These are phyloP conservation scores for Suaeda aralocaspica DNA, from an alignment of 148 eudicot species.

Conservation along the genomic window DNA sequence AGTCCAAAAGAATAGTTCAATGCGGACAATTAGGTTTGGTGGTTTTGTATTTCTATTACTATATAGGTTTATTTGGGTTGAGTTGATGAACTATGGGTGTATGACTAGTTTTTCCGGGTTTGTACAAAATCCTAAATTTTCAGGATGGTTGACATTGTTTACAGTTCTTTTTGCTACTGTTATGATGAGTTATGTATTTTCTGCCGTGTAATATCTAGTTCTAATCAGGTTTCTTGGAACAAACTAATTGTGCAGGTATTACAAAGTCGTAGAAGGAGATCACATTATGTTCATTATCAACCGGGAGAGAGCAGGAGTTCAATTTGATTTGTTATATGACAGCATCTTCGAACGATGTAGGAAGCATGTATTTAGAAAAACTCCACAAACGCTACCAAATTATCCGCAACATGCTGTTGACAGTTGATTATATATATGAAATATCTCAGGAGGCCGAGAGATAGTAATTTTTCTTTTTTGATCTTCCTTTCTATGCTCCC, in stretches of 20 bases:
- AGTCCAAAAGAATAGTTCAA: too few relatives aligned
- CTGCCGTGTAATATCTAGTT: too few relatives aligned
- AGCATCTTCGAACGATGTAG: conserved; percentile 89
- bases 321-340: conserved; percentile 85
- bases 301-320: conserved; percentile 83
- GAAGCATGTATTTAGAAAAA: conserved; percentile 70
- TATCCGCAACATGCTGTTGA: conserved; percentile 28
- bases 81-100: too few relatives aligned
- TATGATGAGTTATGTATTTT: too few relatives aligned
- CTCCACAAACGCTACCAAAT: conserved; percentile 61
- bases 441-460: conserved; percentile 4
- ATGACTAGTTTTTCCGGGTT: too few relatives aligned
- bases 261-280: conserved; percentile 86
- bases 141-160: too few relatives aligned
- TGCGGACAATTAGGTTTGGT: too few relatives aligned
- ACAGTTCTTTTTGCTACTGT: too few relatives aligned
- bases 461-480: conserved; percentile 6
- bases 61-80: too few relatives aligned
- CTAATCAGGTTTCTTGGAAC: neutral
- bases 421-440: too few relatives aligned
- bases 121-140: too few relatives aligned
- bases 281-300: conserved; percentile 84
- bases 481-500: neutral
- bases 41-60: too few relatives aligned
- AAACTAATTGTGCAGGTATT: conserved; percentile 59